These are phyloP conservation scores for Alternaria gansuensis DNA, from an alignment of 2,329 filamentous ascomycete genomes.

Conservation along the genomic window DNA sequence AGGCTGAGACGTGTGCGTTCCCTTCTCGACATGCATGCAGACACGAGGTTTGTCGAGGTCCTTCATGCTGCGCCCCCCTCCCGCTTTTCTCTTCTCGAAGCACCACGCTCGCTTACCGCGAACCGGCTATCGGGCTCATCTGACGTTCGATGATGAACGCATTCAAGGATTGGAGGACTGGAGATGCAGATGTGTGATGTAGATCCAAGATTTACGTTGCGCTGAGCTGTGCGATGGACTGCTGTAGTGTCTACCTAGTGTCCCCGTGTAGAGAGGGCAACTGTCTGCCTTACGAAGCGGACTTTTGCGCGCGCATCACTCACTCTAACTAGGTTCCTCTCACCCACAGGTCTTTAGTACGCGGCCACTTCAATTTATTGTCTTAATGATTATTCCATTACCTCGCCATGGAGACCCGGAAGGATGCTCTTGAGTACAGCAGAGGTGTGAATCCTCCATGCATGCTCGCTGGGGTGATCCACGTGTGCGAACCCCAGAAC, in stretches of 20 bases:
- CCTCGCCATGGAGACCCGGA: neutral
- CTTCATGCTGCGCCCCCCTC: conserved; percentile 10
- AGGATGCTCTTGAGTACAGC: neutral
- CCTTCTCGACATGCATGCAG: conserved; percentile 9
- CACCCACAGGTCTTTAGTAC: neutral
- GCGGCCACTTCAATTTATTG: neutral
- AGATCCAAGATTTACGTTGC: neutral
- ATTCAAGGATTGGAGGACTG: neutral
- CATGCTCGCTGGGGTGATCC: neutral
- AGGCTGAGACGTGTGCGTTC: conserved; percentile 8
- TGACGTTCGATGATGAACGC: neutral
- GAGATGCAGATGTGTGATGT: conserved; percentile 4
- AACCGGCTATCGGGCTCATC: conserved; percentile 2
- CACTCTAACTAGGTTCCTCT: neutral
- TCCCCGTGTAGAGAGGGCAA: conserved; percentile 8
- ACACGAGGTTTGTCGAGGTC: conserved; percentile 2
- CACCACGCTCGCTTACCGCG: neutral
- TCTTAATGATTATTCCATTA: neutral
- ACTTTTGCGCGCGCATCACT: neutral
- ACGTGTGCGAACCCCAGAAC: neutral
- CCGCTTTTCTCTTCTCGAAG: neutral
- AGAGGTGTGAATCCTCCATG: neutral
- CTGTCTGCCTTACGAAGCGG: conserved; percentile 2
- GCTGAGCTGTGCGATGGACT: neutral
- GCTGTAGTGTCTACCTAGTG: neutral